Conservation (phyloP, 768 basidiomycete genomes). For the Dioszegia aurantiaca region DNA sequence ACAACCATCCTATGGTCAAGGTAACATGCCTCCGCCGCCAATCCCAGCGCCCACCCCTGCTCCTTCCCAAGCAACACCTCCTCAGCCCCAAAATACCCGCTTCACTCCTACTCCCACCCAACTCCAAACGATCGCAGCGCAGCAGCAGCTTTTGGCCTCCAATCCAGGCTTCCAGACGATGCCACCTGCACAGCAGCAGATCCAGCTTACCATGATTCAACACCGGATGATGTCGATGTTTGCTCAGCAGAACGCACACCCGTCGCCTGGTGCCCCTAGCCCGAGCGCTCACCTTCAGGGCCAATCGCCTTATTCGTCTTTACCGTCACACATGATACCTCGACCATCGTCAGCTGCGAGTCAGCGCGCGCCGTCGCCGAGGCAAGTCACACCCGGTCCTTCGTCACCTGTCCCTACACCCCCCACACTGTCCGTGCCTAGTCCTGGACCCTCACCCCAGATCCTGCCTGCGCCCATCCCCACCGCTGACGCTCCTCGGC, state of each 20-base stretch:
- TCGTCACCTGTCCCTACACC: not conserved
- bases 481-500: constrained; percentile 14
- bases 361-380: constrained; percentile 31
- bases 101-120: constrained; percentile 16
- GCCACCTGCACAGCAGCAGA: constrained; percentile 22
- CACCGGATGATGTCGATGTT: constrained; percentile 23
- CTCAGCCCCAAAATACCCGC: constrained; percentile 9
- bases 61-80: not conserved
- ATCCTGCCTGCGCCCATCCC: constrained; percentile 20
- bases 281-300: constrained; percentile 22
- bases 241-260: constrained; percentile 19
- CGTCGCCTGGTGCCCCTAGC: constrained; percentile 25
- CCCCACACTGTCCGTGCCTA: constrained; percentile 2
- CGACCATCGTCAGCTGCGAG: constrained; percentile 44
- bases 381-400: constrained; percentile 14
- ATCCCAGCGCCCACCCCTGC: constrained; percentile 5
- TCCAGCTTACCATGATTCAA: constrained; percentile 16
- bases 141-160: constrained; percentile 12
- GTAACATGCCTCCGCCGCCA: constrained; percentile 13
- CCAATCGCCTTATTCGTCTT: constrained; percentile 45
- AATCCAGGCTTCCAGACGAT: constrained; percentile 2
- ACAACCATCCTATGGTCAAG: constrained; percentile 7
- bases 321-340: constrained; percentile 42
- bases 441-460: constrained; percentile 8
- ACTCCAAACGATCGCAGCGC: constrained; percentile 10